Percentiles rank a stretch among this genome's conserved stretches.
phyloP scores from a whole-genome alignment of 2,329 filamentous ascomycete genomes.

The Monilinia polystroma region DNA sequence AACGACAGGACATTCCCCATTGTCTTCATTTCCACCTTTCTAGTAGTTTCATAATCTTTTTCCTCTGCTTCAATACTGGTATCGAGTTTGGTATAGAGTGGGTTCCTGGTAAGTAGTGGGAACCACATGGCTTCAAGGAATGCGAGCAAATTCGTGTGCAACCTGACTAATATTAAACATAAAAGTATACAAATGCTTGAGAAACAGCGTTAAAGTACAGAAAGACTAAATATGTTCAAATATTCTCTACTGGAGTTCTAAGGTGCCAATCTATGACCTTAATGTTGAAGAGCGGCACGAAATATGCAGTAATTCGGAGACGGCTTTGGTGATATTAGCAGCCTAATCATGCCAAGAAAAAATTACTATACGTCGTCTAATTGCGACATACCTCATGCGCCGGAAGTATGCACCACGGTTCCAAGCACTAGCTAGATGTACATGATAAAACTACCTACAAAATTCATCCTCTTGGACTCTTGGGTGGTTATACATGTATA shows the following conservation, averaged over 20 bases:
- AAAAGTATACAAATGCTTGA: not conserved
- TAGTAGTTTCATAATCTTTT: fast-evolving
- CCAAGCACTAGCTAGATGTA: too few relatives aligned
- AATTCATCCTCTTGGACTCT: not conserved
- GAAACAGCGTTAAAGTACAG: not conserved
- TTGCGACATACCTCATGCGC: not conserved
- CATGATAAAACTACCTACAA: not conserved
- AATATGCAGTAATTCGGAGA: not conserved
- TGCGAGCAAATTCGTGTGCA: not conserved
- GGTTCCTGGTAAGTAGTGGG: not conserved
- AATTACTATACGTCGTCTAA: not conserved
- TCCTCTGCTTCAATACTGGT: not conserved
- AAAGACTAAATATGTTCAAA: not conserved
- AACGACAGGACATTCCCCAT: not conserved
- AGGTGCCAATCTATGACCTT: not conserved
- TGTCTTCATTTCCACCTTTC: not conserved
- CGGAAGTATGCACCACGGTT: too few relatives aligned
- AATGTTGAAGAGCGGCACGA: not conserved
- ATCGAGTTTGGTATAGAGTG: not conserved
- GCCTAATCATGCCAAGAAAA: not conserved
- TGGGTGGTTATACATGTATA: not conserved
- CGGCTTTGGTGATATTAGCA: not conserved
- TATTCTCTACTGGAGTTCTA: not conserved
- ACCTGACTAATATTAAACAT: not conserved
- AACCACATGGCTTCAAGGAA: slow-evolving; percentile 8